phyloP scores from a whole-genome alignment of 371 early-diverging fungal species.

The Catenaria anguillulae region DNA sequence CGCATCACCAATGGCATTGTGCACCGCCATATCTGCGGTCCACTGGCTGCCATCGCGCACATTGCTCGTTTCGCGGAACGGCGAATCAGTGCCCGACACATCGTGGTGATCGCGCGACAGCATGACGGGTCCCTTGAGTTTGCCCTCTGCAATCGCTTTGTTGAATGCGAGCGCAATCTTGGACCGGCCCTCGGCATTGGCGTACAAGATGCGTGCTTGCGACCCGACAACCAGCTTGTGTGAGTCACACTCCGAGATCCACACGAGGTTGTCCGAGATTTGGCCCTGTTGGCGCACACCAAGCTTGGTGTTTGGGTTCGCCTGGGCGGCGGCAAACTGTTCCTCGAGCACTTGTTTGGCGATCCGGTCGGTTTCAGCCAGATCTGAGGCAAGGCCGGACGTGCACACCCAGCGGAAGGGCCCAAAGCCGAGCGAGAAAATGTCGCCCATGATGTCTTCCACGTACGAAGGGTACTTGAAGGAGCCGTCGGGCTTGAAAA shows the following conservation, averaged over 20 bases:
- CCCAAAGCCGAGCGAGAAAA: slow-evolving; percentile 11
- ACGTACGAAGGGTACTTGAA: slow-evolving; percentile 12
- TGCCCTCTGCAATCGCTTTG: slow-evolving; percentile 8
- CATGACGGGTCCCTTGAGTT: slow-evolving; percentile 10
- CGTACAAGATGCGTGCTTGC: slow-evolving; percentile 10
- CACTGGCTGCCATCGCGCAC: slow-evolving; percentile 7
- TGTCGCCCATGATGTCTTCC: slow-evolving; percentile 12
- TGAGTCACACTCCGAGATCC: slow-evolving; percentile 2
- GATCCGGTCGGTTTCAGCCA: slow-evolving; percentile 7
- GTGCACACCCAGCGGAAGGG: slow-evolving; percentile 11
- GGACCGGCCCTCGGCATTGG: slow-evolving; percentile 9
- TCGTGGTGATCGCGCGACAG: slow-evolving; percentile 11
- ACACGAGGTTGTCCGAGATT: slow-evolving; percentile 4
- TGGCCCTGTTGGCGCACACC: not conserved
- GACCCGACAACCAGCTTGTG: slow-evolving; percentile 10
- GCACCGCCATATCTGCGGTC: slow-evolving; percentile 11
- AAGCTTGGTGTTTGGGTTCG: not conserved
- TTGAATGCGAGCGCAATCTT: slow-evolving; percentile 8
- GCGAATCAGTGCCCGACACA: slow-evolving; percentile 11
- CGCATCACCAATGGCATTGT: slow-evolving; percentile 10
- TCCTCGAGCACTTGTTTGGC: not conserved
- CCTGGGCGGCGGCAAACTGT: not conserved
- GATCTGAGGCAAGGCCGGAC: not conserved
- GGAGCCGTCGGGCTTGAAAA: slow-evolving; percentile 1
- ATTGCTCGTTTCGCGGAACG: slow-evolving; percentile 9